A percentile compares a stretch with the other conserved stretches of the same genome.
These are phyloP conservation scores for Shiraia bambusicola DNA, from an alignment of 2,329 filamentous ascomycete species.

Conservation along the genomic window DNA sequence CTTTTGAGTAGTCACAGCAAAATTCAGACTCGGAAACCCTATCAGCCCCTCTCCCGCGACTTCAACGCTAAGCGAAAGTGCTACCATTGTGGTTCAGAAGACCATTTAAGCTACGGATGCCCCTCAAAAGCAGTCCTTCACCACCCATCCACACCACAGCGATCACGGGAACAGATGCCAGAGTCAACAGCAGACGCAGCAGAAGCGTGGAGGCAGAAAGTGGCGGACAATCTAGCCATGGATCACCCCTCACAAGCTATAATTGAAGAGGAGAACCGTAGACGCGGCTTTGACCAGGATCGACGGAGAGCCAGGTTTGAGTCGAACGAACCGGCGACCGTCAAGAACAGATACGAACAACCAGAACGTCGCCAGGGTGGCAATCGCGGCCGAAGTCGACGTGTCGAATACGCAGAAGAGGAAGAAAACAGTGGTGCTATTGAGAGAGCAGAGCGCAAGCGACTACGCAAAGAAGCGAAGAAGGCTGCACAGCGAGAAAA, in stretches of 20 bases:
- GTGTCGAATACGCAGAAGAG: conserved; percentile 30
- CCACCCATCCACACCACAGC: conserved; percentile 3
- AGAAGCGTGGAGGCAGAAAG: conserved; percentile 28
- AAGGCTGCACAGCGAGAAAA: conserved; percentile 34
- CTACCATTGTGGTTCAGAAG: conserved; percentile 31
- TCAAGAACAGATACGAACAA: conserved; percentile 34
- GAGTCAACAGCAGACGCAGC: conserved; percentile 30
- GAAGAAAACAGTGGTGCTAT: conserved; percentile 23
- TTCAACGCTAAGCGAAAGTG: conserved; percentile 27
- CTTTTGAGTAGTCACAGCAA: conserved; percentile 21
- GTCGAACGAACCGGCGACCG: conserved; percentile 20
- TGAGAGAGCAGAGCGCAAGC: conserved; percentile 34
- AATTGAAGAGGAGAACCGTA: conserved; percentile 17
- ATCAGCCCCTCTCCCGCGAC: conserved; percentile 27
- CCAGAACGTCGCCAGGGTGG: conserved; percentile 28
- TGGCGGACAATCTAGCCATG: conserved; percentile 14
- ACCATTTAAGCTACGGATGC: conserved; percentile 28
- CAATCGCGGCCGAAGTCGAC: conserved; percentile 17
- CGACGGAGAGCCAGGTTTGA: conserved; percentile 30
- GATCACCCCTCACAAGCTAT: conserved; percentile 11
- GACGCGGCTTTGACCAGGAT: conserved; percentile 23
- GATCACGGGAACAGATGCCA: background rate
- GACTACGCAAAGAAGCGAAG: conserved; percentile 37
- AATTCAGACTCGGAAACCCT: conserved; percentile 13
- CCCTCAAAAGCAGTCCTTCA: conserved; percentile 30